Base-by-base conservation (phyloP, 805 yeast species). In the Barnettozyma salicaria region DNA sequence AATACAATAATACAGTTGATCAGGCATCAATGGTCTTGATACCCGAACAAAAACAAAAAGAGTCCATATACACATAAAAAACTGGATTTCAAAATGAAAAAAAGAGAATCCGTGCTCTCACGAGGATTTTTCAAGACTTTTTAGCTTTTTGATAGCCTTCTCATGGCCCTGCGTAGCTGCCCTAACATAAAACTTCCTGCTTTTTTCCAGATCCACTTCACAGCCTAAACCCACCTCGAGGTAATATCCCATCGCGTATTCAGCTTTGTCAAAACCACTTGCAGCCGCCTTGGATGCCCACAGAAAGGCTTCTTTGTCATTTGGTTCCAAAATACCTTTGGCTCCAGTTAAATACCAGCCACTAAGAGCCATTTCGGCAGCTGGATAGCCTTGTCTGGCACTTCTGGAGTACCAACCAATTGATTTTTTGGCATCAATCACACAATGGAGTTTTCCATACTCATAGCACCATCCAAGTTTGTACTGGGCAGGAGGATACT, bases 311-410 rank as follows among this genome's bases (percentile, higher is more conserved):
- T 80, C 80, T 30, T 65, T 67, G 45, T 74, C 80, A 55, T 78
- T 77, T 7, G 71, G 68, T 29, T 61, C 60, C 29, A 82, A 55
- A 2, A 74, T 61, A 2, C 68, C 74, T 11, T 67, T 65, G 1
- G 76, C 76, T 2, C 94, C 94, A 0, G 87, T 77, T 10, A 82
- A 66, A 48, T 78, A 76, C 89, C 90, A 82, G 32, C 88, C 88
- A 41, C 82, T 74, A 24, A 83, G 59, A 0, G 85, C 86, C 53
- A 83, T 64, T 54, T 82, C 81, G 4, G 85, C 79, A 50, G 78
- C 74, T 0, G 80, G 68, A 48, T 80, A 79, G 12, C 80, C 81
- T 41, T 70, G 32, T 28, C 44, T 45, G 3, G 88, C 86, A 4
- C 85, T 80, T 37, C 74, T 66, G 8, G 79, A 65, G 56, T 82